Percentiles rank a stretch among this genome's conserved stretches.
Evolutionary conservation across 1,139 yeast species (phyloP).

Genomic region (Saccharomyces hybrid): DNA sequence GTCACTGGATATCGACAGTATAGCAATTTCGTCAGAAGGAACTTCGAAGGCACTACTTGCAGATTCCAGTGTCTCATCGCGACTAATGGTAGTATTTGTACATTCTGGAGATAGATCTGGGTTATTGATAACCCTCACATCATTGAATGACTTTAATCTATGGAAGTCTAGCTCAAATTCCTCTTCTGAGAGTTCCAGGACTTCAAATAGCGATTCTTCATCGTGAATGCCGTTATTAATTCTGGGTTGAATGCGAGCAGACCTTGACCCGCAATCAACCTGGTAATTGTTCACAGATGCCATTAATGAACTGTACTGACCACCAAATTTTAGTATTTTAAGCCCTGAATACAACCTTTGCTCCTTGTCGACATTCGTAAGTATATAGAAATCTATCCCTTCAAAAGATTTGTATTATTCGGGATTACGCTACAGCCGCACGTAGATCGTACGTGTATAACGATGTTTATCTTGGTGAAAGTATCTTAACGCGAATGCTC

Average conservation of each 20-base stretch:
- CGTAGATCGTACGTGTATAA: not conserved
- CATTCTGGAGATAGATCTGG: not conserved
- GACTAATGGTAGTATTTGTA: not conserved
- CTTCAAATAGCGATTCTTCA: not conserved
- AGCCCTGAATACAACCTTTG: not conserved
- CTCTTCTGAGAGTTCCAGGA: not conserved
- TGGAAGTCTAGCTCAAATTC: slow-evolving; percentile 2
- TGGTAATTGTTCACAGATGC: not conserved
- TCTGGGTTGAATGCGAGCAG: not conserved
- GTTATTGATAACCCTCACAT: slow-evolving; percentile 3
- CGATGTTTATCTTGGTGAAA: not conserved
- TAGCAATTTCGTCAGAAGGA: slow-evolving; percentile 3
- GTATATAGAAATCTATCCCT: not conserved
- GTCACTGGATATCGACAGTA: slow-evolving; percentile 3
- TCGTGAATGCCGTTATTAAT: not conserved
- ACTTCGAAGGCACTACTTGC: not conserved
- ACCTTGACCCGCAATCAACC: not conserved
- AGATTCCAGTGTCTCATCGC: not conserved
- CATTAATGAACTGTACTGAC: not conserved
- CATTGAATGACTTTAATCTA: not conserved
- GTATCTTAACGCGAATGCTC: not conserved
- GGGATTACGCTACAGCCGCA: not conserved
- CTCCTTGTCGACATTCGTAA: not conserved
- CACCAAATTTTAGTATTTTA: not conserved
- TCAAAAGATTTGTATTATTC: not conserved